Percentiles rank a stretch among this genome's conserved stretches.
Evolutionary conservation across 2,329 filamentous ascomycete species (phyloP).

Genomic region (Passalora sequoiae): DNA sequence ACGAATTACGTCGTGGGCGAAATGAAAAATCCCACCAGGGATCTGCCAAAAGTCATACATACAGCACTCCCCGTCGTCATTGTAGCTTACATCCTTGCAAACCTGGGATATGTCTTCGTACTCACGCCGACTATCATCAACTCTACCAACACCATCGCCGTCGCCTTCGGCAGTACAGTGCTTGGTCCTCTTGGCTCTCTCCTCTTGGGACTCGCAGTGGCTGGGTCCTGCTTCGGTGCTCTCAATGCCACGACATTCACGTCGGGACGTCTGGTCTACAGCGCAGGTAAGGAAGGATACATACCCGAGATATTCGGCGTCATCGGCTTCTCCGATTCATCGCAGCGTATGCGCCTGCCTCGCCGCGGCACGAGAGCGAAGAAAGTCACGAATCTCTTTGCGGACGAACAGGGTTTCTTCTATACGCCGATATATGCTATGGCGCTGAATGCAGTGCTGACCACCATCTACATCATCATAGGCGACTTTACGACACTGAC

Average conservation of each 20-base stretch:
- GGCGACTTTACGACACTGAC: slow-evolving; percentile 89
- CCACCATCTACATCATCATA: slow-evolving; percentile 69
- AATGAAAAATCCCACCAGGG: slow-evolving; percentile 83
- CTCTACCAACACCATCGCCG: slow-evolving; percentile 88
- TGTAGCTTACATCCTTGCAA: slow-evolving; percentile 80
- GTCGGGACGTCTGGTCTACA: slow-evolving; percentile 84
- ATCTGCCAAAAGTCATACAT: slow-evolving; percentile 91
- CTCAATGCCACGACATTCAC: slow-evolving; percentile 95
- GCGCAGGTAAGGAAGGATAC: slow-evolving; percentile 91
- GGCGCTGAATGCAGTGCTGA: slow-evolving; percentile 70
- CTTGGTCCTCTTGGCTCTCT: slow-evolving; percentile 80
- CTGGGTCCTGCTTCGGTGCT: slow-evolving; percentile 86
- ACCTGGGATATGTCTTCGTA: slow-evolving; percentile 90
- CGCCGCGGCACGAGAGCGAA: slow-evolving; percentile 52
- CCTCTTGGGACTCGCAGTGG: slow-evolving; percentile 81
- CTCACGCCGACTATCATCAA: slow-evolving; percentile 76
- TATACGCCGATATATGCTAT: slow-evolving; percentile 94
- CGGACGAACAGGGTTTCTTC: slow-evolving; percentile 77
- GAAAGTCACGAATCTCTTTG: slow-evolving; percentile 57
- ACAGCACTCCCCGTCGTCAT: slow-evolving; percentile 95
- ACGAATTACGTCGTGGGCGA: slow-evolving; percentile 98
- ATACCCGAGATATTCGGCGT: slow-evolving; percentile 77
- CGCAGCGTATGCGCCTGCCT: slow-evolving; percentile 32
- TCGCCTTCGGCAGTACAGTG: slow-evolving; percentile 84
- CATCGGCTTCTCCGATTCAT: slow-evolving; percentile 61